Percentiles rank a stretch among this genome's conserved stretches.
phyloP scores from a whole-genome alignment of 1,139 yeast genomes.

The Yamadazyma spencermartinsiae region DNA sequence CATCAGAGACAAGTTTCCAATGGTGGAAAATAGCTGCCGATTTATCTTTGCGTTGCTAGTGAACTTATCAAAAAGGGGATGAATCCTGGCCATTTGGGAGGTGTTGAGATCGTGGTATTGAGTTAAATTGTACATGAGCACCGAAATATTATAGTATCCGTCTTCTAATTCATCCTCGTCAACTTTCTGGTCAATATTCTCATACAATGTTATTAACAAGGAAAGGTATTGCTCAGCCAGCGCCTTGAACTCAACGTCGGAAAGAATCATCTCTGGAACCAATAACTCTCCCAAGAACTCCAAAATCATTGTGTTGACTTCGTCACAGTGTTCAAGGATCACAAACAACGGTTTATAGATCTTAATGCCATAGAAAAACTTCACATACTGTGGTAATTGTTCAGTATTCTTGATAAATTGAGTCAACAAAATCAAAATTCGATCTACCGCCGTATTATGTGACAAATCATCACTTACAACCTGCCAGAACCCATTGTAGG shows the following conservation, averaged over 20 bases:
- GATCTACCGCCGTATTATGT: constrained; percentile 4
- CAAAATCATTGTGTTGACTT: constrained; percentile 4
- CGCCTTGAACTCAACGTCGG: constrained; percentile 9
- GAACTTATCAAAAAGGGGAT: constrained; percentile 9
- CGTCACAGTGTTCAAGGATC: background rate
- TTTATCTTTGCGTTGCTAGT: constrained; percentile 11
- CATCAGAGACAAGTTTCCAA: constrained; percentile 39
- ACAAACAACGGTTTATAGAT: constrained; percentile 9
- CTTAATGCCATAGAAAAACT: constrained; percentile 15
- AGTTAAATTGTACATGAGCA: constrained; percentile 19
- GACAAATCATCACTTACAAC: background rate
- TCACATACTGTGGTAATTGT: constrained; percentile 16
- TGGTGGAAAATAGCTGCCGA: constrained; percentile 35
- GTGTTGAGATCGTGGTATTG: constrained; percentile 19
- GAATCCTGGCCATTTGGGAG: constrained; percentile 7
- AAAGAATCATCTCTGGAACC: constrained; percentile 11
- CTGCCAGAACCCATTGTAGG: constrained; percentile 24
- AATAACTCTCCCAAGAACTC: constrained; percentile 14
- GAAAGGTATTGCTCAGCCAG: constrained; percentile 8
- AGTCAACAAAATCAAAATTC: constrained; percentile 27
- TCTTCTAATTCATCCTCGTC: constrained; percentile 17
- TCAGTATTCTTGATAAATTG: constrained; percentile 39
- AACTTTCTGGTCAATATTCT: constrained; percentile 3
- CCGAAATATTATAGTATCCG: constrained; percentile 16
- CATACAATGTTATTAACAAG: constrained; percentile 6